These are phyloP conservation scores for Aspergillus luchuensis DNA, from an alignment of 2,329 filamentous ascomycete genomes.

Conservation along the genomic window DNA sequence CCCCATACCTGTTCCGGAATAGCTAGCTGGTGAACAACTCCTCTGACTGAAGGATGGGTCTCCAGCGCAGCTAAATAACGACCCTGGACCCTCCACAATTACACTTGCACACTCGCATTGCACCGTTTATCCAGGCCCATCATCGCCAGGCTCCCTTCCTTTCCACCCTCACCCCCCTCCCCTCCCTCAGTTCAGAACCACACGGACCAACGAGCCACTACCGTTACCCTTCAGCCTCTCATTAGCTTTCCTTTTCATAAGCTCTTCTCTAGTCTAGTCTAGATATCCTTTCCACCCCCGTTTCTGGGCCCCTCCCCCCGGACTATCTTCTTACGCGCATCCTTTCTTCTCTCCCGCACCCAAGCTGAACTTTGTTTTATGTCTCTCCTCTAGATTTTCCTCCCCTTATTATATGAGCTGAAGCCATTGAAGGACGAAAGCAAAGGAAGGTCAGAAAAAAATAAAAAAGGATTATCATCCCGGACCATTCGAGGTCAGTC, in stretches of 20 bases:
- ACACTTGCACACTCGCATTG: slow-evolving; percentile 26
- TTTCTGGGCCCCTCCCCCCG: slow-evolving; percentile 22
- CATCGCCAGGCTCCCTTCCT: slow-evolving; percentile 12
- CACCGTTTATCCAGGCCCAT: slow-evolving; percentile 27
- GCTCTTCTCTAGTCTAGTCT: slow-evolving; percentile 24
- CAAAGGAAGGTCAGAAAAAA: slow-evolving; percentile 4
- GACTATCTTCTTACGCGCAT: slow-evolving; percentile 19
- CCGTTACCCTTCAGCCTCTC: slow-evolving; percentile 23
- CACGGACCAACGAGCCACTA: slow-evolving; percentile 30
- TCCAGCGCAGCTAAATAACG: slow-evolving; percentile 42
- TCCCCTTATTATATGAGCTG: slow-evolving; percentile 10
- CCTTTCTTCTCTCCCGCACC: slow-evolving; percentile 17
- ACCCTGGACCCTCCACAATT: slow-evolving; percentile 43
- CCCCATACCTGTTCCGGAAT: slow-evolving; percentile 20
- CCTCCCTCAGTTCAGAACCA: slow-evolving; percentile 29
- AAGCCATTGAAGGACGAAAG: slow-evolving; percentile 9
- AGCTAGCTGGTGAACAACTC: slow-evolving; percentile 20
- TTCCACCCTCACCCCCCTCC: slow-evolving; percentile 4
- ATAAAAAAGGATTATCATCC: slow-evolving; percentile 18
- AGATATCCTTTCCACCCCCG: slow-evolving; percentile 20
- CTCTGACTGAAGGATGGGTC: slow-evolving; percentile 30
- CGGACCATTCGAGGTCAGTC: slow-evolving; percentile 32
- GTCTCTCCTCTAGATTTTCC: neutral
- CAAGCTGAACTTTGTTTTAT: slow-evolving; percentile 15
- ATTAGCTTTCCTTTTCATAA: slow-evolving; percentile 28